Conservation (phyloP, 1,139 yeast species). For the Kluyveromyces marxianus region DNA sequence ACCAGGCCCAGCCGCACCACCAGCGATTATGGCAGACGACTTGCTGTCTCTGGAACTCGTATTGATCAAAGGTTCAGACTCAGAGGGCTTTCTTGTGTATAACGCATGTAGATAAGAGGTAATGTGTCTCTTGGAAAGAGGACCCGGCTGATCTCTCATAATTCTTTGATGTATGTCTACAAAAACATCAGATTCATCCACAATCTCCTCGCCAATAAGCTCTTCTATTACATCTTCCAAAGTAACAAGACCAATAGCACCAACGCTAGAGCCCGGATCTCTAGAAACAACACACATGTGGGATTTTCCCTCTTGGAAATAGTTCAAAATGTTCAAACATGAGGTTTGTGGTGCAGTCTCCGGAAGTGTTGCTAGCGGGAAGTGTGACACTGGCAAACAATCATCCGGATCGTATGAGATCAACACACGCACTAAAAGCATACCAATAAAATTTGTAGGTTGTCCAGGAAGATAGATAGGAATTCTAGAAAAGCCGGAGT, state of each 20-base stretch:
- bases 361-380: slow-evolving; percentile 93
- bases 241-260: slow-evolving; percentile 87
- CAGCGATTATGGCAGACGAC: not conserved
- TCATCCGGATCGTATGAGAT: slow-evolving; percentile 97
- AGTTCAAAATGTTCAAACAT: slow-evolving; percentile 85
- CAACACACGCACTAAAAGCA: slow-evolving; percentile 85
- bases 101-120: slow-evolving; percentile 60
- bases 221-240: slow-evolving; percentile 96
- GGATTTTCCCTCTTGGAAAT: slow-evolving; percentile 95
- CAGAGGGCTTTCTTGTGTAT: slow-evolving; percentile 17
- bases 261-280: slow-evolving; percentile 78
- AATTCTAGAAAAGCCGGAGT: slow-evolving; percentile 90
- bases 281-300: slow-evolving; percentile 94
- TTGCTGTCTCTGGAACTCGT: not conserved
- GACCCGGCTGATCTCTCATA: slow-evolving; percentile 78
- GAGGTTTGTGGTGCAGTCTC: slow-evolving; percentile 91
- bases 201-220: slow-evolving; percentile 93
- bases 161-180: slow-evolving; percentile 84
- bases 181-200: slow-evolving; percentile 94
- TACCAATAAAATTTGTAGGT: slow-evolving; percentile 87
- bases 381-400: slow-evolving; percentile 82
- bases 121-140: slow-evolving; percentile 64
- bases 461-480: slow-evolving; percentile 93
- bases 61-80: slow-evolving; percentile 3
- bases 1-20: no score